Evolutionary conservation across 1,284 basidiomycete genomes (phyloP).

Genomic region (Austropuccinia psidii): DNA sequence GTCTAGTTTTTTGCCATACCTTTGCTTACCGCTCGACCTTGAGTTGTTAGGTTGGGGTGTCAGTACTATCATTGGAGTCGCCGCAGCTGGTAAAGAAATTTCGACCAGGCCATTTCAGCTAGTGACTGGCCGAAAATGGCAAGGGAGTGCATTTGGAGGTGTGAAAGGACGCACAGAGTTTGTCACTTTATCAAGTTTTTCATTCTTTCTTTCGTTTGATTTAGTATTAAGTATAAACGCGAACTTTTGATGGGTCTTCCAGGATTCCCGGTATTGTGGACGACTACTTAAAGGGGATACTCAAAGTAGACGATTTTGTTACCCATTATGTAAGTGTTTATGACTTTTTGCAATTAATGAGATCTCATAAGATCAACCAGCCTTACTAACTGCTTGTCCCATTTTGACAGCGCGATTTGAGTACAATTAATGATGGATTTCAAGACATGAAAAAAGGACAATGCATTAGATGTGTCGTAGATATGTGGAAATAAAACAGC

Average conservation of each 20-base stretch:
- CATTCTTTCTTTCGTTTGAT: background rate
- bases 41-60: constrained; percentile 89
- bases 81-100: constrained; percentile 85
- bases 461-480: constrained; percentile 45
- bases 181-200: constrained; percentile 39
- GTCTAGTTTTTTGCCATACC: too few relatives aligned
- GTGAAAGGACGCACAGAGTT: constrained; percentile 90
- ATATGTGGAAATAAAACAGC: constrained; percentile 38
- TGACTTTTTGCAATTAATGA: background rate
- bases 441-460: constrained; percentile 47
- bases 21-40: too few relatives aligned
- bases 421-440: constrained; percentile 46
- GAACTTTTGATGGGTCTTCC: background rate
- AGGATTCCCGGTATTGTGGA: constrained; percentile 37
- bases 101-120: constrained; percentile 79
- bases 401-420: constrained; percentile 39
- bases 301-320: constrained; percentile 47
- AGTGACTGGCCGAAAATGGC: constrained; percentile 89
- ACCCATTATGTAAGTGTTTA: constrained; percentile 43
- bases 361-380: background rate
- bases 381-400: background rate
- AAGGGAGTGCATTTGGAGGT: constrained; percentile 91
- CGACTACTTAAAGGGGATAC: constrained; percentile 44
- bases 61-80: constrained; percentile 72
- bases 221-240: background rate